These are phyloP conservation scores for Dendrobium catenatum DNA, from an alignment of 106 monocot species.

Conservation along the genomic window DNA sequence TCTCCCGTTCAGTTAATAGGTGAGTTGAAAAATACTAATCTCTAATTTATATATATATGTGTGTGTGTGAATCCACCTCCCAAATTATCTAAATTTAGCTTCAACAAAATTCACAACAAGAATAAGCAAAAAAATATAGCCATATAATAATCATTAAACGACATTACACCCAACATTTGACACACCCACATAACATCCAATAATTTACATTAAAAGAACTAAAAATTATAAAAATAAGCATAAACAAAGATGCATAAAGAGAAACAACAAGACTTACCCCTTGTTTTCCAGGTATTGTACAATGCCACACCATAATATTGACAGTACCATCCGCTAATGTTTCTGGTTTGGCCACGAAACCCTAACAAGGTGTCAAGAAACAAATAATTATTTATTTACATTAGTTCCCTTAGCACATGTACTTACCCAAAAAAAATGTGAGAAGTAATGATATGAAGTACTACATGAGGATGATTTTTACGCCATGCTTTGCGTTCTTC, in stretches of 20 bases:
- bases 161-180: background rate
- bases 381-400: background rate
- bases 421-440: background rate
- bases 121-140: too few relatives aligned
- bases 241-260: background rate
- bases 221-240: background rate
- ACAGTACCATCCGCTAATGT: constrained; percentile 53
- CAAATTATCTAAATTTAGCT: background rate
- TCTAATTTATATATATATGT: too few relatives aligned
- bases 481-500: constrained; percentile 91
- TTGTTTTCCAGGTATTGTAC: constrained; percentile 65
- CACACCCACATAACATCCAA: background rate
- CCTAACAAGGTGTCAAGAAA: constrained; percentile 24
- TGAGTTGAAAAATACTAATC: too few relatives aligned
- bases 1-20: too few relatives aligned
- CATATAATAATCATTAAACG: background rate
- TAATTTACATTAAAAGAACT: background rate
- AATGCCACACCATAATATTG: constrained; percentile 79
- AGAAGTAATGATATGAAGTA: background rate
- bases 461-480: constrained; percentile 78
- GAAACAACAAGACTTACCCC: constrained; percentile 32
- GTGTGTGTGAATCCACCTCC: too few relatives aligned
- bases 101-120: background rate
- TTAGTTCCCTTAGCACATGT: background rate
- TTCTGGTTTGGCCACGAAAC: constrained; percentile 81